Evolutionary conservation across 371 early-diverging fungal species (phyloP), one percentile per base, ranked within the genome.

Genomic region (Dichotomocladium elegans): DNA sequence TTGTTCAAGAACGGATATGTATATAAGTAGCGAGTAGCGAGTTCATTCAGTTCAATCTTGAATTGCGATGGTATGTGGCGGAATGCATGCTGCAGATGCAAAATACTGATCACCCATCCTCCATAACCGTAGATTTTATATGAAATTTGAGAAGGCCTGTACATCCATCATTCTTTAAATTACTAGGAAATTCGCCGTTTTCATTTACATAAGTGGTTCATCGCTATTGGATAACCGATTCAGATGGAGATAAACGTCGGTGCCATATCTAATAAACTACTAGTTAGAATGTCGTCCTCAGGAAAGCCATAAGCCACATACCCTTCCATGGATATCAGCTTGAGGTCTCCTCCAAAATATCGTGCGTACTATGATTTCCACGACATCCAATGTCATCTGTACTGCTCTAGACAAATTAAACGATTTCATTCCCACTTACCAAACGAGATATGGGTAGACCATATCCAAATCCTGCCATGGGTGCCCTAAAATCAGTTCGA

Each of bases 381-480:
- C 28, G 4, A 22, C 15, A 28, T 45, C 24, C 35, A 11, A 15
- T 21, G 7, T 14, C 19, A 10, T 10, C 27, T 3, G 19, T n/a
- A 21, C 27, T n/a, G 27, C 21, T 49, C 7, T 41, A 2, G 1
- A 27, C 24, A 19, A 27, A 29, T 46, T 8, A 41, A n/a, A n/a
- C 19, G 1, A 29, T 35, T 2, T 37, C 28, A 14, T 26, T n/a
- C 25, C 26, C 8, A 47, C 70, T 59, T 77, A 82, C 83, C 58
- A 92, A 63, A 55, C 96, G 67, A 46, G 87, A 86, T 31, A 96
- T 82, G n/a, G 98, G 98, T 31, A 98, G 70, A 2, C 98, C 98
- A 64, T 98, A 98, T 27, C 98, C 98, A 70, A 94, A 95, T 17
- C 98, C 98, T 21, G 98, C 98, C 86, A 98, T 83, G 7, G 98